Evolutionary conservation across 2,329 filamentous ascomycete species (phyloP).

Genomic region (Pseudonectria buxi): DNA sequence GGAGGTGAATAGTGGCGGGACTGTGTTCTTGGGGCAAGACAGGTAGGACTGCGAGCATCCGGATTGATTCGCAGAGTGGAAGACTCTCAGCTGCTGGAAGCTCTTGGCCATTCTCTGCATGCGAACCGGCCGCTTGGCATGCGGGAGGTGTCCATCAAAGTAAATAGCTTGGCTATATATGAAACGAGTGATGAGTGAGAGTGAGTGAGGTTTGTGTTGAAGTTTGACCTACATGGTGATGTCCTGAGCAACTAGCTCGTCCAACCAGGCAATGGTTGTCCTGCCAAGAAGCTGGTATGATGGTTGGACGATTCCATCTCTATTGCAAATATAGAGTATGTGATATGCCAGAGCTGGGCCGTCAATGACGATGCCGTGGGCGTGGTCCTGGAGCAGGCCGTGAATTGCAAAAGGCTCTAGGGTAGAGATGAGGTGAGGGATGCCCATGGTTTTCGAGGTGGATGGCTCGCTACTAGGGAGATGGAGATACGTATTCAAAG

Average conservation of each 20-base stretch:
- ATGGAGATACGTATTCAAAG: no score
- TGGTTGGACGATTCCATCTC: constrained; percentile 47
- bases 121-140: constrained; percentile 56
- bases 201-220: background rate
- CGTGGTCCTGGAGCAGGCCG: constrained; percentile 33
- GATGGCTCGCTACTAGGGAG: background rate
- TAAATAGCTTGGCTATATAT: constrained; percentile 53
- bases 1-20: constrained; percentile 19
- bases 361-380: constrained; percentile 54
- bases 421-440: constrained; percentile 47
- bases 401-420: constrained; percentile 46
- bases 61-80: constrained; percentile 26
- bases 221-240: constrained; percentile 52
- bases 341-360: constrained; percentile 74
- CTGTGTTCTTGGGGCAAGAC: constrained; percentile 7
- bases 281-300: constrained; percentile 58
- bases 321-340: constrained; percentile 52
- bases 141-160: constrained; percentile 79
- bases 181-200: constrained; percentile 1
- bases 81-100: constrained; percentile 48
- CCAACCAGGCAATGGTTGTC: constrained; percentile 55
- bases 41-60: constrained; percentile 20
- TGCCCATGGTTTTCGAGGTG: constrained; percentile 42
- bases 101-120: constrained; percentile 52
- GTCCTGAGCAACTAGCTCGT: constrained; percentile 46